Base-by-base conservation (phyloP, 176 grass and related monocot species). In the Oryza rufipogon region DNA sequence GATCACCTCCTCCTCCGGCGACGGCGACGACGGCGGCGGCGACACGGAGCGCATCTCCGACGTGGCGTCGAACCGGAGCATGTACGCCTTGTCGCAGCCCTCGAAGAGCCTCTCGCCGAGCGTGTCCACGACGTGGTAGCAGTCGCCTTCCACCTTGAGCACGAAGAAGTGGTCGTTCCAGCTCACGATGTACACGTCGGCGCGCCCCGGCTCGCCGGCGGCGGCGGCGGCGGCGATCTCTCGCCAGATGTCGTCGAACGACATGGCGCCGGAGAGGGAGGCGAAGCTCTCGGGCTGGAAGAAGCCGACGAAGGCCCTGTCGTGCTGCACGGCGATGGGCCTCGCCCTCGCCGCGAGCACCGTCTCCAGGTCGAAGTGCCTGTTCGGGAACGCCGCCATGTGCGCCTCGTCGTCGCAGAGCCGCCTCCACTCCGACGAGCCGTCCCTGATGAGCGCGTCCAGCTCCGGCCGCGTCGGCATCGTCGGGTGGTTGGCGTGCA, bases 111-210 rank as follows among this genome's bases (percentile, higher is more conserved):
- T 79, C 86, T 99, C 97, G 12, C 93, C 96, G 78, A 99, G 90
- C 19, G 96, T 99, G 75, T 99, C 96, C 15, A 99, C 60, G 61
- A 99, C 33, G 71, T 91, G 85, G 85, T 92, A 99, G 58, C 87
- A 89, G 83, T 94, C 83, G n/a, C 22, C 41, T 72, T 94, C 91
- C 20, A 87, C 75, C 91, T 96, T 99, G 63, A 99, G 82, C 68
- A 96, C 90, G 77, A 99, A 99, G 86, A 99, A 99, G 87, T 99
- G 97, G 77, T 99, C 97, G 83, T 99, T 99, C 96, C 96, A 99
- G 87, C 93, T 92, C 9, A 99, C 88, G 41, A 99, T 91, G 73
- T 94, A 99, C 58, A 99, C 91, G 70, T 87, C 81, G 0, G 89
- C 70, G 0, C 80, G 49, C 0, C 79, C 81, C 2, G 83, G 70